Conservation (phyloP, 2,329 filamentous ascomycete species). For the Cladosporium phlei region DNA sequence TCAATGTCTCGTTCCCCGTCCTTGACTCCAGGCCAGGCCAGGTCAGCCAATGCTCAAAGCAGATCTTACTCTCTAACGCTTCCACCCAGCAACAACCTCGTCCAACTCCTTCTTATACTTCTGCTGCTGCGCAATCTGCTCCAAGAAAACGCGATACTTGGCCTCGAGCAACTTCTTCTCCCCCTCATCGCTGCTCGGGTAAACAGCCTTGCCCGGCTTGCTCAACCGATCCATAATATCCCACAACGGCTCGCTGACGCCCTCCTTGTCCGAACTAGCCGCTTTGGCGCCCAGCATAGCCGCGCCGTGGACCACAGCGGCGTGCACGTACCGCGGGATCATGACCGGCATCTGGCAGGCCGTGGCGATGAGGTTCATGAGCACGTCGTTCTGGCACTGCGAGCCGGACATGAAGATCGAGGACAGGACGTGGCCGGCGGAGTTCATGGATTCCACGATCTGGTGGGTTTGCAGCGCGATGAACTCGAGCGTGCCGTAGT, state of each 20-base stretch:
- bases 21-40: too few species aligned
- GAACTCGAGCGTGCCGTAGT: constrained; percentile 96
- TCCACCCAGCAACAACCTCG: constrained; percentile 40
- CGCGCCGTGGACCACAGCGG: constrained; percentile 94
- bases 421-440: constrained; percentile 75
- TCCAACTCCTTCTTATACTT: constrained; percentile 76
- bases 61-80: constrained; percentile 10
- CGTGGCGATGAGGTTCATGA: constrained; percentile 88
- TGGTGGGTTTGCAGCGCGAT: constrained; percentile 95
- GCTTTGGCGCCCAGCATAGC: constrained; percentile 98
- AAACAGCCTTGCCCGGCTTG: constrained; percentile 81
- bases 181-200: constrained; percentile 64
- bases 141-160: constrained; percentile 94
- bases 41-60: too few species aligned
- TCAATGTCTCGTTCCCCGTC: too few species aligned
- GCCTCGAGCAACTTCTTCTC: constrained; percentile 77
- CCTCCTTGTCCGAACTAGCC: constrained; percentile 72
- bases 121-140: constrained; percentile 83
- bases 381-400: constrained; percentile 89
- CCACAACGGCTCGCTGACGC: constrained; percentile 84
- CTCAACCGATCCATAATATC: constrained; percentile 97
- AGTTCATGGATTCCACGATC: constrained; percentile 92
- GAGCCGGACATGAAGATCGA: constrained; percentile 99
- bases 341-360: constrained; percentile 88
- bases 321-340: constrained; percentile 89